A percentile compares a stretch with the other conserved stretches of the same genome.
phyloP scores from a whole-genome alignment of 1,139 yeast genomes.

The Kurtzmaniella quercitrusa region DNA sequence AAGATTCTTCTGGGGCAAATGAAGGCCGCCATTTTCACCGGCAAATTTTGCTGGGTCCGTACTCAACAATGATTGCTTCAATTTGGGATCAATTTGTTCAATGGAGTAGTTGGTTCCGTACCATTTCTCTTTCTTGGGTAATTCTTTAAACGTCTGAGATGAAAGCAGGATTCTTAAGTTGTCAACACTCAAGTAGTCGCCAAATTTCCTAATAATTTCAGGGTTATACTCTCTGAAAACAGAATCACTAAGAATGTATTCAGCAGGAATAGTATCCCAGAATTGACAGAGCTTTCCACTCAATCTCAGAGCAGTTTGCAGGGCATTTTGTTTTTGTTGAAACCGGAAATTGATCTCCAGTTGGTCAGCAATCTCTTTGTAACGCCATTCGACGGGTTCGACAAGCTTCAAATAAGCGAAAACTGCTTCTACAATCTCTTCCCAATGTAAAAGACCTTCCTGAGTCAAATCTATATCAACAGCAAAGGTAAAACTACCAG shows the following conservation, averaged over 20 bases:
- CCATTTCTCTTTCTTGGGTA: slow-evolving; percentile 65
- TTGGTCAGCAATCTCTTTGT: slow-evolving; percentile 46
- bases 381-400: slow-evolving; percentile 60
- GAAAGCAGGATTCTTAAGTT: slow-evolving; percentile 62
- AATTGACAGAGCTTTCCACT: slow-evolving; percentile 42
- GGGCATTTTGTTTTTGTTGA: slow-evolving; percentile 61
- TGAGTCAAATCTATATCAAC: slow-evolving; percentile 74
- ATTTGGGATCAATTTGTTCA: slow-evolving; percentile 17
- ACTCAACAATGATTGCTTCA: slow-evolving; percentile 36
- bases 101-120: slow-evolving; percentile 79
- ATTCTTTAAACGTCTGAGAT: slow-evolving; percentile 37
- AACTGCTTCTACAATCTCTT: slow-evolving; percentile 50
- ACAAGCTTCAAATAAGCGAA: slow-evolving; percentile 74
- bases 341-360: slow-evolving; percentile 55
- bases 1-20: slow-evolving; percentile 66
- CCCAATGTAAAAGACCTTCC: slow-evolving; percentile 62
- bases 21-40: slow-evolving; percentile 39
- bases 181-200: slow-evolving; percentile 45
- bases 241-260: slow-evolving; percentile 53
- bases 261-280: slow-evolving; percentile 53
- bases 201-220: slow-evolving; percentile 47
- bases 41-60: slow-evolving; percentile 23
- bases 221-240: slow-evolving; percentile 60
- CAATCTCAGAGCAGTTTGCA: slow-evolving; percentile 54
- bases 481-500: slow-evolving; percentile 63